phyloP scores from a whole-genome alignment of 2,329 filamentous ascomycete genomes.

The Polychaeton citri region DNA sequence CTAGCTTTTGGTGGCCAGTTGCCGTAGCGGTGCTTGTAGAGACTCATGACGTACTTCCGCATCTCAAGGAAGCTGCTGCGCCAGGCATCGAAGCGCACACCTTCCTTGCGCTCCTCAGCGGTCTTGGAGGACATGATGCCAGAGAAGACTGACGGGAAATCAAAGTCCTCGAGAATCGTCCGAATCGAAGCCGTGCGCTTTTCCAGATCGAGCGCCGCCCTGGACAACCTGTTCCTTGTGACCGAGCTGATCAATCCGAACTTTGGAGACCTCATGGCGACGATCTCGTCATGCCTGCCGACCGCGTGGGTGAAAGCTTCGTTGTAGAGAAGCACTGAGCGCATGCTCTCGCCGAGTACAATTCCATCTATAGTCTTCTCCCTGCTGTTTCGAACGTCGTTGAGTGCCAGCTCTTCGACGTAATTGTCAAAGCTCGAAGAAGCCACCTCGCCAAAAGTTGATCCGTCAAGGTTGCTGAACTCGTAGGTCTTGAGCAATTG shows the following conservation, averaged over 20 bases:
- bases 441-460: slow-evolving; percentile 49
- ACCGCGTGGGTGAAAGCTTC: slow-evolving; percentile 86
- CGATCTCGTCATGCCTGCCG: slow-evolving; percentile 65
- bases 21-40: slow-evolving; percentile 57
- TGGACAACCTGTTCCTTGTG: slow-evolving; percentile 68
- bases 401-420: slow-evolving; percentile 61
- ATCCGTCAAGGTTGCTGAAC: slow-evolving; percentile 49
- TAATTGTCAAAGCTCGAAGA: slow-evolving; percentile 58
- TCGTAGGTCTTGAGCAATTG: slow-evolving; percentile 43
- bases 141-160: slow-evolving; percentile 80
- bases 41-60: slow-evolving; percentile 56
- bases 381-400: slow-evolving; percentile 66
- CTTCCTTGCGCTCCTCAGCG: slow-evolving; percentile 56
- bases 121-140: slow-evolving; percentile 78
- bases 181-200: slow-evolving; percentile 59
- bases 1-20: slow-evolving; percentile 82
- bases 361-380: slow-evolving; percentile 85
- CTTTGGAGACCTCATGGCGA: slow-evolving; percentile 55
- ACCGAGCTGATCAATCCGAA: slow-evolving; percentile 55
- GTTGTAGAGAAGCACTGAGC: slow-evolving; percentile 68
- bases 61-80: slow-evolving; percentile 60
- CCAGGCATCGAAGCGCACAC: slow-evolving; percentile 78
- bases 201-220: slow-evolving; percentile 66
- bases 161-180: slow-evolving; percentile 67
- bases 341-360: slow-evolving; percentile 79